Conservation (phyloP, 1,284 basidiomycete genomes). For the Mycosarcoma maydis region DNA sequence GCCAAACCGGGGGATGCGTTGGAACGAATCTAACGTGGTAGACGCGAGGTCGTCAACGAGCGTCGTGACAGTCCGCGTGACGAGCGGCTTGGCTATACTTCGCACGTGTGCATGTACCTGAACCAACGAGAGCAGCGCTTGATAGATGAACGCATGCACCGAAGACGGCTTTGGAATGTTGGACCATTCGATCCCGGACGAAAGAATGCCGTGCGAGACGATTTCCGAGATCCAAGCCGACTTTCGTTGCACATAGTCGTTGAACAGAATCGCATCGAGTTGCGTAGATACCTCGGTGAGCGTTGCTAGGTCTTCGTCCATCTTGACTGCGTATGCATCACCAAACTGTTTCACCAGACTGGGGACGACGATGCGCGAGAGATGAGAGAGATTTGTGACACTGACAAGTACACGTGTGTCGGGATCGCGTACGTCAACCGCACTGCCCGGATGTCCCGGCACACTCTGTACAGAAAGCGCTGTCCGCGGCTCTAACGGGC, state of each 20-base stretch:
- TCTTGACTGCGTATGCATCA: slow-evolving; percentile 77
- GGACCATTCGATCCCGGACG: slow-evolving; percentile 86
- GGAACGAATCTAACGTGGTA: slow-evolving; percentile 84
- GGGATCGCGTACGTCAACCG: slow-evolving; percentile 65
- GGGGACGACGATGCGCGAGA: slow-evolving; percentile 78
- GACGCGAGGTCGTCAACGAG: slow-evolving; percentile 84
- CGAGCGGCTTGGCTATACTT: slow-evolving; percentile 77
- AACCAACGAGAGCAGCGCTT: slow-evolving; percentile 86
- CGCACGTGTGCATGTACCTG: slow-evolving; percentile 90
- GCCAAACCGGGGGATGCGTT: slow-evolving; percentile 85
- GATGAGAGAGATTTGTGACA: slow-evolving; percentile 85
- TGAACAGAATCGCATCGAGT: slow-evolving; percentile 86
- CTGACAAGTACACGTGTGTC: slow-evolving; percentile 88
- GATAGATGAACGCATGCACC: slow-evolving; percentile 93
- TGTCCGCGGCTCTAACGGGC: slow-evolving; percentile 52
- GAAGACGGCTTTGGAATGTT: slow-evolving; percentile 83
- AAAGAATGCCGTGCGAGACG: slow-evolving; percentile 81
- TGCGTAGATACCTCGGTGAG: slow-evolving; percentile 81
- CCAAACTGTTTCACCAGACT: slow-evolving; percentile 83
- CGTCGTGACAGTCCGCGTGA: slow-evolving; percentile 81
- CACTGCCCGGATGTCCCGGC: slow-evolving; percentile 37
- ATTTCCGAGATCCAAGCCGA: slow-evolving; percentile 75
- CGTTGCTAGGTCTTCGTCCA: slow-evolving; percentile 82
- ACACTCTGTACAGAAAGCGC: slow-evolving; percentile 45
- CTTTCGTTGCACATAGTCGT: slow-evolving; percentile 84